Evolutionary conservation across 495 filamentous ascomycete species (phyloP).

Genomic region (Letharia columbiana): DNA sequence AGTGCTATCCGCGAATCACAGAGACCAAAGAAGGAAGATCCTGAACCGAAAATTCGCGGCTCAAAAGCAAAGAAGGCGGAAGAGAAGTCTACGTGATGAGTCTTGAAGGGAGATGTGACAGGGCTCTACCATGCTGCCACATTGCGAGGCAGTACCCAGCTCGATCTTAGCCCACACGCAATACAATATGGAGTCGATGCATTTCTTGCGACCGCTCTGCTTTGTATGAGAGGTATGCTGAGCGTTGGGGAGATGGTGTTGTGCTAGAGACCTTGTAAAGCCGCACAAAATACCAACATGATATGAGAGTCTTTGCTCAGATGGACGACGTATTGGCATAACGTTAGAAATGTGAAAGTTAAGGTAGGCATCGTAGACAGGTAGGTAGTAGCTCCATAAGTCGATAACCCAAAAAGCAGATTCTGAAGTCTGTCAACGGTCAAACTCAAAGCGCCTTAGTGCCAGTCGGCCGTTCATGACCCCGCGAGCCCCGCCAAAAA

Average conservation of each 20-base stretch:
- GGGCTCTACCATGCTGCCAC: neutral
- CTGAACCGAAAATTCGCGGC: constrained; percentile 67
- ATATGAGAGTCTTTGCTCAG: neutral
- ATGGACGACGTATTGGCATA: neutral
- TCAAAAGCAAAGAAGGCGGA: constrained; percentile 71
- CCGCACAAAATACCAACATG: neutral
- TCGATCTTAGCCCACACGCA: neutral
- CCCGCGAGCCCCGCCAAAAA: too few species aligned
- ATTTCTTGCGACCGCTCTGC: neutral
- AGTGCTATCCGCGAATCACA: constrained; percentile 77
- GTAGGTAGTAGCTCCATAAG: neutral
- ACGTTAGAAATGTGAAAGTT: neutral
- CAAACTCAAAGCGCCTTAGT: too few species aligned
- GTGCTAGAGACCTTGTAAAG: neutral
- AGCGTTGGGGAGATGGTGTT: neutral
- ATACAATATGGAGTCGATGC: neutral
- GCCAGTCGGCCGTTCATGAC: too few species aligned
- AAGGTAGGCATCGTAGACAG: neutral
- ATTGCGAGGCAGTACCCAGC: neutral
- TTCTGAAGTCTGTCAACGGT: neutral
- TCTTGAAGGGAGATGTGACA: neutral
- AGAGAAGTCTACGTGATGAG: constrained; percentile 36
- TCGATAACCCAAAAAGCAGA: neutral
- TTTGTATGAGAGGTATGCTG: neutral
- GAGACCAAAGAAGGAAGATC: constrained; percentile 64